phyloP scores from a whole-genome alignment of 805 yeast genomes.

The Ogataea kodamae region DNA sequence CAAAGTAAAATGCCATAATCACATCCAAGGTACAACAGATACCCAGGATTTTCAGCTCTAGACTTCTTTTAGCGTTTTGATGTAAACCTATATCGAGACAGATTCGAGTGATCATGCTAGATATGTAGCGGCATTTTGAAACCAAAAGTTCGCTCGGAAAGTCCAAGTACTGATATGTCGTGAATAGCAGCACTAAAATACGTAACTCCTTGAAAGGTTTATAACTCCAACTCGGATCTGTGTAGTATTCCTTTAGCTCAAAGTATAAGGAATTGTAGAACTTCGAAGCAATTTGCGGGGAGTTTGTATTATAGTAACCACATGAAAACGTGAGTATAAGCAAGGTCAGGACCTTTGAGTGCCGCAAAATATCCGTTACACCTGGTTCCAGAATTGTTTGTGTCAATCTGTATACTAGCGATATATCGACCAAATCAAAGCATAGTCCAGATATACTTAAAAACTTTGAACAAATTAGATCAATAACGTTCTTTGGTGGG shows the following conservation, averaged over 20 bases:
- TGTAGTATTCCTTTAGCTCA: not conserved
- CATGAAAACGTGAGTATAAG: not conserved
- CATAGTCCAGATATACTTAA: not conserved
- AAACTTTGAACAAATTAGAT: conserved; percentile 1
- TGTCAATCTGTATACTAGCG: not conserved
- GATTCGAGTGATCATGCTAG: conserved; percentile 1
- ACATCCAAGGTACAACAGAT: conserved; percentile 34
- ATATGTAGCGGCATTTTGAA: not conserved
- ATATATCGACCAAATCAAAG: conserved; percentile 1
- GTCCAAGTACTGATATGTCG: not conserved
- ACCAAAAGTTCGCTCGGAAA: not conserved
- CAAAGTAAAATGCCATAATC: conserved; percentile 45
- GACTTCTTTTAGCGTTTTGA: not conserved
- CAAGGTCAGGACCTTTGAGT: not conserved
- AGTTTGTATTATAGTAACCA: not conserved
- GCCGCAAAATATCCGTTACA: not conserved
- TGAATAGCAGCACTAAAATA: too few species aligned
- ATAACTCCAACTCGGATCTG: not conserved
- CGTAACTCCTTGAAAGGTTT: not conserved
- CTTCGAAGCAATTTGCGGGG: not conserved
- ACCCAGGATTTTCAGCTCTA: not conserved
- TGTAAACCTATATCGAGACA: conserved; percentile 3
- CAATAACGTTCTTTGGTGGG: conserved; percentile 1
- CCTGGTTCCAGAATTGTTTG: not conserved
- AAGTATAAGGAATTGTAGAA: not conserved